These are phyloP conservation scores for Protostelium mycophagum DNA, from an alignment of 78 protist species.

Conservation along the genomic window DNA sequence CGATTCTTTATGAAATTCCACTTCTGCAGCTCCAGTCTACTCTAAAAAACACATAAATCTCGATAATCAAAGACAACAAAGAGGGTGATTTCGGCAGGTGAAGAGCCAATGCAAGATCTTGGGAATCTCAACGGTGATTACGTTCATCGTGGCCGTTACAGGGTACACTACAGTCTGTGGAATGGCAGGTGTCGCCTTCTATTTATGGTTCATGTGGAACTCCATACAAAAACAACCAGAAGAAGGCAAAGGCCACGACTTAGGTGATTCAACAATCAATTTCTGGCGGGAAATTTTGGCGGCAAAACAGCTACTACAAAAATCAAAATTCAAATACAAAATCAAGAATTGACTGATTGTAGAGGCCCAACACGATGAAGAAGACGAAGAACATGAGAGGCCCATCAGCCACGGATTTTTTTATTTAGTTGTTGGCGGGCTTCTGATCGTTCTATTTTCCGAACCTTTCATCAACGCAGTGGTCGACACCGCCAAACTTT, in stretches of 20 bases:
- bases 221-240: conserved; percentile 48
- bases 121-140: conserved; percentile 22
- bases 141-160: background rate
- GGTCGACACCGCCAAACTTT: conserved; percentile 28
- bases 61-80: no score
- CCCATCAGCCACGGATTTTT: conserved; percentile 53
- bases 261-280: conserved; percentile 2
- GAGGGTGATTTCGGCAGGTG: conserved; percentile 3
- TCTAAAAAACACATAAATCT: no score
- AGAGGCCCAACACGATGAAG: conserved; percentile 12
- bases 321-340: no score
- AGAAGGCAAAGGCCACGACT: conserved; percentile 42
- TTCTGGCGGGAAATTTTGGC: no score
- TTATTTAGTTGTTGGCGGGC: conserved; percentile 52
- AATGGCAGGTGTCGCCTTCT: conserved; percentile 29
- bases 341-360: no score
- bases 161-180: conserved; percentile 55
- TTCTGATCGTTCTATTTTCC: conserved; percentile 46
- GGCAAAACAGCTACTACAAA: no score
- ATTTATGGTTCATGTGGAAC: conserved; percentile 33
- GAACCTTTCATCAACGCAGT: conserved; percentile 66
- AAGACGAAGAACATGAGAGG: conserved; percentile 67
- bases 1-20: no score
- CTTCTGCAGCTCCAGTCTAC: background rate
- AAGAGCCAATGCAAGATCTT: conserved; percentile 51